A percentile compares a stretch with the other conserved stretches of the same genome.
phyloP scores from a whole-genome alignment of 345 rosid species.

The Gynandropsis gynandra region DNA sequence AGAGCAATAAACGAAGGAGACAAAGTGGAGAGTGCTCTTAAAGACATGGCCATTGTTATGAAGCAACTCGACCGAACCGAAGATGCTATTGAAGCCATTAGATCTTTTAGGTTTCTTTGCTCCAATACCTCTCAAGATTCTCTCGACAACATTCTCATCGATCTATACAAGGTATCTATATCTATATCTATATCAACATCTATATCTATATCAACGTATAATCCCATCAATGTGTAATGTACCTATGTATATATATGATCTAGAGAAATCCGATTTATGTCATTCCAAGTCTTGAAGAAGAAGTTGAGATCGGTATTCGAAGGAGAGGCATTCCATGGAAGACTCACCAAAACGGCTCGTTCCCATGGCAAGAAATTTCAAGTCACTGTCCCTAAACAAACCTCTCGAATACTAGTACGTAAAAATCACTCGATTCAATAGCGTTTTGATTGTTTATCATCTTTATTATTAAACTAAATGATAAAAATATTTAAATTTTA shows the following conservation, averaged over 20 bases:
- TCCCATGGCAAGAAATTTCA: conserved; percentile 94
- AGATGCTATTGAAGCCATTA: conserved; percentile 94
- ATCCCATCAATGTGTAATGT: no score
- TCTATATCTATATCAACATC: no score
- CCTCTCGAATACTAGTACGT: conserved; percentile 65
- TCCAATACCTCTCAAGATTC: conserved; percentile 79
- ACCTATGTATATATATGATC: no score
- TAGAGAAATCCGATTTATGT: no score
- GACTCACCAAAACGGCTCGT: conserved; percentile 84
- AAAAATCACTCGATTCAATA: no score
- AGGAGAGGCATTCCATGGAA: conserved; percentile 82
- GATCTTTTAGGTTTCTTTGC: conserved; percentile 74
- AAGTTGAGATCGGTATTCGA: conserved; percentile 74
- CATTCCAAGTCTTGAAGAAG: conserved; percentile 55
- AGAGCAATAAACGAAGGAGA: conserved; percentile 83
- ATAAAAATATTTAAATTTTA: no score
- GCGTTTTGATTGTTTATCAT: no score
- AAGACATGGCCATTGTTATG: conserved; percentile 94
- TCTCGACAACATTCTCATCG: conserved; percentile 85
- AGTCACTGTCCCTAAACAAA: conserved; percentile 86
- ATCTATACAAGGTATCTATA: conserved; percentile 70
- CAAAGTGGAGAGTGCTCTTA: conserved; percentile 70
- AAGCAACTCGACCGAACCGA: conserved; percentile 66
- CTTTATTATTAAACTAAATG: no score
- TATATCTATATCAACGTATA: background rate